Evolutionary conservation across 345 rosid genomes (phyloP).

Genomic region (Salix caprea): DNA sequence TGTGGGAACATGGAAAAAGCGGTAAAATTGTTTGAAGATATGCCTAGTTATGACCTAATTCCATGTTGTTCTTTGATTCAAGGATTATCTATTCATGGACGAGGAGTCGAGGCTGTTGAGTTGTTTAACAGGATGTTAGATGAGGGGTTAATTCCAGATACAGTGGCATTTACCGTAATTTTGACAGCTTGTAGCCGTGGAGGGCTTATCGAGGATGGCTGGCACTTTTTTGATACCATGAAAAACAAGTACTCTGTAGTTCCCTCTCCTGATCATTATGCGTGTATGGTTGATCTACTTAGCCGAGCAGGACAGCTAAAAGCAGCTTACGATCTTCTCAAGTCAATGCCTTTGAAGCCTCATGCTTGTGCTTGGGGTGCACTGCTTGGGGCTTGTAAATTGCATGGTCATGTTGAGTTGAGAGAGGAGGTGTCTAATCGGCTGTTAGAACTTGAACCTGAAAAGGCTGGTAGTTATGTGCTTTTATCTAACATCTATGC

Average conservation of each 20-base stretch:
- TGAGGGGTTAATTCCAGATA: constrained; percentile 59
- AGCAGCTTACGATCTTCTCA: constrained; percentile 51
- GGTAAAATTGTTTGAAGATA: constrained; percentile 40
- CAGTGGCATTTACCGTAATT: constrained; percentile 66
- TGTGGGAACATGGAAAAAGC: constrained; percentile 72
- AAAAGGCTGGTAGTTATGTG: constrained; percentile 56
- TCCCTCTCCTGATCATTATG: constrained; percentile 58
- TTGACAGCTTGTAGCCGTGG: constrained; percentile 57
- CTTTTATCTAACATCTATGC: constrained; percentile 69
- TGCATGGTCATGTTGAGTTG: constrained; percentile 47
- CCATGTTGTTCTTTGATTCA: constrained; percentile 64
- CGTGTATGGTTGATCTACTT: constrained; percentile 68
- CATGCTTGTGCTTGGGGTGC: constrained; percentile 68
- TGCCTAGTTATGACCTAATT: constrained; percentile 47
- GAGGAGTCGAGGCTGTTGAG: constrained; percentile 39
- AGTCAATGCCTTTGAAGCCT: constrained; percentile 52
- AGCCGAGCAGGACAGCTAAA: constrained; percentile 51
- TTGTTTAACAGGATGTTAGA: constrained; percentile 56
- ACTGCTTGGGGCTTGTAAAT: constrained; percentile 58
- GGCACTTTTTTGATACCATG: constrained; percentile 49
- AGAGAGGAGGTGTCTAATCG: constrained; percentile 47
- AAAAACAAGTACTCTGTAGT: constrained; percentile 36
- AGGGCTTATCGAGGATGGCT: constrained; percentile 55
- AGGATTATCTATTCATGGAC: constrained; percentile 59
- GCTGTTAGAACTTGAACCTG: constrained; percentile 59